Evolutionary conservation across 306 rosid genomes (phyloP), one percentile per base, ranked within the genome.

Genomic region (Quercus rubra): DNA sequence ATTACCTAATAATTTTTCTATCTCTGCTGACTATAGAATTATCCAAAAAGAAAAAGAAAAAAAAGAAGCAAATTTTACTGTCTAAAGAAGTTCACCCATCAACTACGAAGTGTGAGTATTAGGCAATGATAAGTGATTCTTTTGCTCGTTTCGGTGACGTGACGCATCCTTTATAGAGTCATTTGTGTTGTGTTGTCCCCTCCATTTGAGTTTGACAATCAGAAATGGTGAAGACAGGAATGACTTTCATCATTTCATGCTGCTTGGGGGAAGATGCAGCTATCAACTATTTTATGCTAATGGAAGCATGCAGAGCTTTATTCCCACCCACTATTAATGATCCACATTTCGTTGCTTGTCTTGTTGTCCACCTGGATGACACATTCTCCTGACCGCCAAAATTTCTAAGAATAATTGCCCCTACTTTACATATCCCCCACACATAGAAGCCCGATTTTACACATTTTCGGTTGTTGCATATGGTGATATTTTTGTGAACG

Each of bases 311-410:
- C 33, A 2, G 54, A 70, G 33, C 38, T 66, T 38, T 15, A 19
- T 78, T 52, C 77, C 28, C 21, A 11, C 80, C 61, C 55, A 58
- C 77, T 33, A 70, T 38, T 55, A 25, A 38, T 70, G 82, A 54
- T 57, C 64, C 23, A 67, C 70, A 77, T 35, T 43, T 58, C 23
- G n/a, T 55, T 67, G 81, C 79, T 71, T 70, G 28, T 57, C 15
- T 11, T 12, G 54, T 49, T 49, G 15, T 49, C 79, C 55, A 59
- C 74, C 67, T 75, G 80, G 87, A 87, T 71, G 73, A 51, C 78
- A 69, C 74, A 38, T 67, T 6, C 61, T 19, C 55, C 31, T 81
- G 75, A 83, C 81, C 54, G 58, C 80, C 81, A 80, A 56, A 78
- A 18, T 71, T 68, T 46, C 5, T 33, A 18, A 17, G 64, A 19